A percentile compares a stretch with the other conserved stretches of the same genome.
Evolutionary conservation across 495 filamentous ascomycete genomes (phyloP).

Genomic region (Darksidea phi): DNA sequence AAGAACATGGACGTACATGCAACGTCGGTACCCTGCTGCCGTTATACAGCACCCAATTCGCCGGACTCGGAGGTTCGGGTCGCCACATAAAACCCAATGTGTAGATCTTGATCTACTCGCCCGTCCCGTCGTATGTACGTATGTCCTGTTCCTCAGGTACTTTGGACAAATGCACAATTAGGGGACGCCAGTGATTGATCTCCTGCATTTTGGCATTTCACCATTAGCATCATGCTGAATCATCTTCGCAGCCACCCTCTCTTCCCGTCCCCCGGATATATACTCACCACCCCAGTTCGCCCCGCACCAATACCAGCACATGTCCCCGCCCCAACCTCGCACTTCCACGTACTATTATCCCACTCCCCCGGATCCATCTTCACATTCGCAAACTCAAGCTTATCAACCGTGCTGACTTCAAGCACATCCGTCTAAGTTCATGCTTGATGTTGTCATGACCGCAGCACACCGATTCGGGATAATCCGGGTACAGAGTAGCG

Average conservation of each 20-base stretch:
- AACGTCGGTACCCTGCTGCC: too few relatives aligned
- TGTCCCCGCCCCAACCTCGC: background rate
- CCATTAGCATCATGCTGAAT: background rate
- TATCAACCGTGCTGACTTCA: background rate
- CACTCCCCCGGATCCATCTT: background rate
- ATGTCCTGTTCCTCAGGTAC: slow-evolving; percentile 12
- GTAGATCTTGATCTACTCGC: slow-evolving; percentile 28
- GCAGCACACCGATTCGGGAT: background rate
- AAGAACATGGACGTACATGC: too few relatives aligned
- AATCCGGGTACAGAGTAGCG: background rate
- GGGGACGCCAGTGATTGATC: slow-evolving; percentile 18
- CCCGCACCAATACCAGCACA: background rate
- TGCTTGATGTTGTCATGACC: background rate
- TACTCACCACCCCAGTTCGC: background rate
- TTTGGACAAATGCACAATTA: slow-evolving; percentile 21
- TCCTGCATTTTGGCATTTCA: slow-evolving; percentile 6
- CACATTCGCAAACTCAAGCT: background rate
- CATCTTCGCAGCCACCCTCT: background rate
- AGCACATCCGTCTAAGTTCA: background rate
- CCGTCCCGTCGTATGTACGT: slow-evolving; percentile 13
- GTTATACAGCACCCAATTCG: too few relatives aligned
- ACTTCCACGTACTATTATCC: background rate
- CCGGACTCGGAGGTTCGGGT: too few relatives aligned
- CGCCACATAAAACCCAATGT: background rate
- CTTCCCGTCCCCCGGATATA: background rate